Percentiles rank a stretch among this genome's conserved stretches.
phyloP scores from a whole-genome alignment of 148 eudicot species.

The Drosera capensis region DNA sequence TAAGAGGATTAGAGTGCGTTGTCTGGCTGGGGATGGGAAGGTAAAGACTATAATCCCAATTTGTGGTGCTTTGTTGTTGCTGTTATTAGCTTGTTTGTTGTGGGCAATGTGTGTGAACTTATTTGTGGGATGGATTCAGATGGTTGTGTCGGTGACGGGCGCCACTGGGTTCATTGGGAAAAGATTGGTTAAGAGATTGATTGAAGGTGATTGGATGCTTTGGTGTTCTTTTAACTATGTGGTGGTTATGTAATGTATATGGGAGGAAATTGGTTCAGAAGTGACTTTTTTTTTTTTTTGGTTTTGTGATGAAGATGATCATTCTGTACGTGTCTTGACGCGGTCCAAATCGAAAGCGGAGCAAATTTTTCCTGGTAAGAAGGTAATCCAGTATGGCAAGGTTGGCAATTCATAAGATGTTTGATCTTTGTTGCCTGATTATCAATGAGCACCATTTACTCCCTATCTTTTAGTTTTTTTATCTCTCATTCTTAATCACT shows the following conservation, averaged over 20 bases:
- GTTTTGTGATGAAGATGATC: slow-evolving; percentile 72
- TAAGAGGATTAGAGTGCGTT: too few species aligned
- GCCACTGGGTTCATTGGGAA: slow-evolving; percentile 92
- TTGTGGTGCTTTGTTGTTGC: too few species aligned
- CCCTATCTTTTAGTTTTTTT: too few species aligned
- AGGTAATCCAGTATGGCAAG: slow-evolving; percentile 44
- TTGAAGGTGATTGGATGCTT: too few species aligned
- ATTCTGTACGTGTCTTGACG: slow-evolving; percentile 69
- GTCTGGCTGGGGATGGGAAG: too few species aligned
- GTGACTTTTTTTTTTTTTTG: background rate
- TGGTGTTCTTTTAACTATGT: too few species aligned
- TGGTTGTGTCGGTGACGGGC: slow-evolving; percentile 90
- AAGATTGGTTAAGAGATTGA: slow-evolving; percentile 71
- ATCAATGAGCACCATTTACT: too few species aligned
- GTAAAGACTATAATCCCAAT: too few species aligned
- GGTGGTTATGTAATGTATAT: background rate
- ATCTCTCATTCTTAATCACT: too few species aligned
- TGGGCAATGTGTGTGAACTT: too few species aligned
- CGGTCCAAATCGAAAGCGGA: slow-evolving; percentile 72
- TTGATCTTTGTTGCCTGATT: background rate
- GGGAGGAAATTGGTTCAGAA: background rate
- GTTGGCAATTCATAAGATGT: slow-evolving; percentile 2
- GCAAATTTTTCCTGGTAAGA: slow-evolving; percentile 96
- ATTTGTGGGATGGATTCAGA: too few species aligned
- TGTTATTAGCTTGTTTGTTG: too few species aligned